Percentiles rank a stretch among this genome's conserved stretches.
These are phyloP conservation scores for Hippophae tibetana DNA, from an alignment of 306 rosid species.

Conservation along the genomic window DNA sequence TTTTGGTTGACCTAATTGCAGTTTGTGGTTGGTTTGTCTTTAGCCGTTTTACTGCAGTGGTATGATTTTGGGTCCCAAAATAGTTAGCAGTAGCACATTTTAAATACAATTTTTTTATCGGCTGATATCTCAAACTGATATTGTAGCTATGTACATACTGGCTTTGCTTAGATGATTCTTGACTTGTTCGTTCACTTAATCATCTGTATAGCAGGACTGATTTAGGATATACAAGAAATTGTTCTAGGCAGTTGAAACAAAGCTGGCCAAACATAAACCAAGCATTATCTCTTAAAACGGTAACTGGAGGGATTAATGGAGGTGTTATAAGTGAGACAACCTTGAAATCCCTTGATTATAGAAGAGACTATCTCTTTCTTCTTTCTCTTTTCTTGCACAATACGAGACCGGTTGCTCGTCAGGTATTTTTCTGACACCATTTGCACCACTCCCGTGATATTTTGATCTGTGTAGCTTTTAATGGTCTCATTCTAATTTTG, in stretches of 20 bases:
- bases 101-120: background rate
- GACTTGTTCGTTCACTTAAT: constrained; percentile 12
- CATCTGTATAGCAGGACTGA: constrained; percentile 36
- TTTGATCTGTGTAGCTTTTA: constrained; percentile 8
- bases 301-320: constrained; percentile 90
- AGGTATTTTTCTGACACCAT: constrained; percentile 40
- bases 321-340: constrained; percentile 77
- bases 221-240: constrained; percentile 35
- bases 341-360: constrained; percentile 61
- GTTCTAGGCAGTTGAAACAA: constrained; percentile 53
- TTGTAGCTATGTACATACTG: background rate
- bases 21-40: no score
- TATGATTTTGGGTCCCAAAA: background rate
- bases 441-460: constrained; percentile 7
- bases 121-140: background rate
- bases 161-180: background rate
- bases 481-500: constrained; percentile 25
- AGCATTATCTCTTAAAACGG: constrained; percentile 64
- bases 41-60: no score
- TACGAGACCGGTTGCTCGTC: constrained; percentile 92
- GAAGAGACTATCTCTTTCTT: constrained; percentile 69
- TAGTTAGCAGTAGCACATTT: background rate
- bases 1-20: no score
- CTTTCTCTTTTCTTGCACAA: constrained; percentile 74
- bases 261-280: constrained; percentile 62